phyloP scores from a whole-genome alignment of 306 rosid species.

The Neltuma alba region DNA sequence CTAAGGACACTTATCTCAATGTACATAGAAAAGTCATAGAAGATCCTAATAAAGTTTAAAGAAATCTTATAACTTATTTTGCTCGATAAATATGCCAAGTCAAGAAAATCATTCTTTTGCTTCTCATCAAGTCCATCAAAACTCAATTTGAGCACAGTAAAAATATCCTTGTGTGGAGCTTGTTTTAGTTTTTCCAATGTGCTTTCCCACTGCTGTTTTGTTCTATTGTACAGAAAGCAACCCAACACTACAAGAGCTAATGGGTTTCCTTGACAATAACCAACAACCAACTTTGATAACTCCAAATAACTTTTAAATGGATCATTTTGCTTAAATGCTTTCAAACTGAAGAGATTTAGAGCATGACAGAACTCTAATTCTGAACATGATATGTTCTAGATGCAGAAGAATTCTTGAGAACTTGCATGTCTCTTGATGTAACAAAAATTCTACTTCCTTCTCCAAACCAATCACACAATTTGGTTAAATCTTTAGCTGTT shows the following conservation, averaged over 20 bases:
- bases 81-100: background rate
- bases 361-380: background rate
- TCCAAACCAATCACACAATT: background rate
- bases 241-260: constrained; percentile 35
- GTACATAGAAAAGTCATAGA: background rate
- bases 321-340: background rate
- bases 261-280: constrained; percentile 23
- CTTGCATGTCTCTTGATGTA: background rate
- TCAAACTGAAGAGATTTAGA: background rate
- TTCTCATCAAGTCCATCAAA: constrained; percentile 16
- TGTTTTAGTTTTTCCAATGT: background rate
- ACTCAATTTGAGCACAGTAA: constrained; percentile 12
- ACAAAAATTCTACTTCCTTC: background rate
- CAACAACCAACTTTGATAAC: background rate
- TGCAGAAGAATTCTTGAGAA: background rate
- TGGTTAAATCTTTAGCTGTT: background rate
- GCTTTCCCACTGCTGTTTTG: constrained; percentile 14
- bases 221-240: background rate
- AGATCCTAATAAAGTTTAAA: background rate
- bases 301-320: background rate
- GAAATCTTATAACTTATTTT: background rate
- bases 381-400: background rate
- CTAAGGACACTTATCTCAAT: background rate
- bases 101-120: background rate
- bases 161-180: background rate